These are phyloP conservation scores for Termitomyces sp. DNA, from an alignment of 768 basidiomycete species.

Conservation along the genomic window DNA sequence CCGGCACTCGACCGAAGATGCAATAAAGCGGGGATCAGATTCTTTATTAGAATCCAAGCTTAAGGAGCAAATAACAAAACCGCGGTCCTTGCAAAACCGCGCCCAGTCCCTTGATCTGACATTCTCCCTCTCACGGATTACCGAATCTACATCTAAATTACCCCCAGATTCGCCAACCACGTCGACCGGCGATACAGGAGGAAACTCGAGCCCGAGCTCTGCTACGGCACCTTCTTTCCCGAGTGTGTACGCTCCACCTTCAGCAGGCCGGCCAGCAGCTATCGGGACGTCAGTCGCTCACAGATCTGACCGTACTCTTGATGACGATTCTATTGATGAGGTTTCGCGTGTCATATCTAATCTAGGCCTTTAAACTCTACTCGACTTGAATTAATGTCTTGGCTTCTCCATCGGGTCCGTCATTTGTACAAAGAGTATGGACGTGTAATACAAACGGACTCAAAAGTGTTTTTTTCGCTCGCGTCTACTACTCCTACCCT, in stretches of 20 bases:
- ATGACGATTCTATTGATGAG: slow-evolving; percentile 61
- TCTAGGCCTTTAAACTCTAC: slow-evolving; percentile 48
- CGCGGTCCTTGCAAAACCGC: slow-evolving; percentile 77
- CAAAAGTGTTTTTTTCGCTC: slow-evolving; percentile 4
- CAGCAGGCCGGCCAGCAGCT: slow-evolving; percentile 24
- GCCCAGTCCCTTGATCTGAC: slow-evolving; percentile 89
- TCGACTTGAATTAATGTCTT: slow-evolving; percentile 1
- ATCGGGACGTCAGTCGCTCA: slow-evolving; percentile 41
- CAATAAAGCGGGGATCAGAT: slow-evolving; percentile 78
- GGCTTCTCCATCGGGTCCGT: slow-evolving; percentile 2
- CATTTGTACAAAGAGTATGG: slow-evolving; percentile 16
- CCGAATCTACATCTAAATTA: slow-evolving; percentile 55
- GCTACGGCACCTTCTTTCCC: slow-evolving; percentile 78
- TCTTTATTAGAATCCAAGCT: slow-evolving; percentile 80
- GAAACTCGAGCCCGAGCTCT: slow-evolving; percentile 75
- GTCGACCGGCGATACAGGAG: slow-evolving; percentile 69
- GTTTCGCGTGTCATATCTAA: slow-evolving; percentile 76
- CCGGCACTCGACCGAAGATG: slow-evolving; percentile 62
- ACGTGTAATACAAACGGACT: slow-evolving; percentile 17
- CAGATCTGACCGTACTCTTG: slow-evolving; percentile 34
- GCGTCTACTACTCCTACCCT: slow-evolving; percentile 9
- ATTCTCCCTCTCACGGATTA: slow-evolving; percentile 76
- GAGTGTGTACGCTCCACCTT: slow-evolving; percentile 72
- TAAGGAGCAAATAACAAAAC: slow-evolving; percentile 71
- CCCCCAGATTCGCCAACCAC: slow-evolving; percentile 77